Base-by-base conservation (phyloP, 2,329 filamentous ascomycete genomes). In the Geosmithia flava region DNA sequence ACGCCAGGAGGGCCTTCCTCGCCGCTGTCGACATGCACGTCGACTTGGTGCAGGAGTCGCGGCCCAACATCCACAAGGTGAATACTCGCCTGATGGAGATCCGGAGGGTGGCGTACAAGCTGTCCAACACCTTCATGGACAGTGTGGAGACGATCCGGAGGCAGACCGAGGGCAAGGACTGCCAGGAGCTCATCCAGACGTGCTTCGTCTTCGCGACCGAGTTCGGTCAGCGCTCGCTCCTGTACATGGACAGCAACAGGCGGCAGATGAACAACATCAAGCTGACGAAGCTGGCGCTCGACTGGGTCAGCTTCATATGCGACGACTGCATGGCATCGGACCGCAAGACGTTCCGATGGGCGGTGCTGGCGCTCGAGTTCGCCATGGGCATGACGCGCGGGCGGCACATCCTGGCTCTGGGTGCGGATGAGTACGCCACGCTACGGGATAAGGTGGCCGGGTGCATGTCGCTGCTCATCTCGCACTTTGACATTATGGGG, bases 121-220 rank as follows among this genome's bases (percentile, higher is more conserved):
- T 98, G 42, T 95, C 89, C 47, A 97, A 96, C 66, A 88, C 89
- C 7, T 97, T 98, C 66, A 96, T 98, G 88, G 91, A 97, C 64
- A 96, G 89, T 61, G 93, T 98, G 43, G 88, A 95, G 61, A 88
- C 87, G 53, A 93, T 98, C 53, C 79, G 89, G 53, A 82, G 81
- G 55, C 91, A 98, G 64, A 89, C 89, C 1, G 75, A 78, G 49
- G 87, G 84, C 8, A 78, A 91, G 53, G 85, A 93, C 54, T 95
- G 91, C 61, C 89, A 95, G 58, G 93, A 98, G 59, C 78, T 98
- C 29, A 93, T 98, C 53, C 93, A 98, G 64, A 95, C 89, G 5
- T 98, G 91, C 66, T 98, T 97, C 63, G 86, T 94, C 41, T 98
- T 97, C 59, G 93, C 93, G n/a, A 97, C 93, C 0, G 93, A 98